Percentiles rank a stretch among this genome's conserved stretches.
Evolutionary conservation across 2,329 filamentous ascomycete genomes (phyloP).

Genomic region (Penicillium polonicum): DNA sequence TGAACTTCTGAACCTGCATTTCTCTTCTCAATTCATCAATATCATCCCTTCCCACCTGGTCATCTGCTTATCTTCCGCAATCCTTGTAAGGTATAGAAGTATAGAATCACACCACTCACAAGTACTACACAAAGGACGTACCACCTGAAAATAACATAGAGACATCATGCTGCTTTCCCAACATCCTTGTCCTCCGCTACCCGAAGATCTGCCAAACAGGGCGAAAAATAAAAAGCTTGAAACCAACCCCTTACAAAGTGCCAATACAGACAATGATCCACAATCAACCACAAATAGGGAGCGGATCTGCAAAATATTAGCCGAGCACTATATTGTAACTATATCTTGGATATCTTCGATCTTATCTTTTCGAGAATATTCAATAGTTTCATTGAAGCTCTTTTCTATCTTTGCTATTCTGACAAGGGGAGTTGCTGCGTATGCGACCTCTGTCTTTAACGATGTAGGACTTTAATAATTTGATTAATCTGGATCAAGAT

Average conservation of each 20-base stretch:
- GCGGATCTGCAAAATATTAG: constrained; percentile 42
- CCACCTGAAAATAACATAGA: not conserved
- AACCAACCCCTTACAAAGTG: constrained; percentile 52
- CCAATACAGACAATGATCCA: constrained; percentile 56
- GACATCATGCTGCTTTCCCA: constrained; percentile 19
- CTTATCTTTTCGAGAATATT: constrained; percentile 53
- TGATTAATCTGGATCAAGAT: not conserved
- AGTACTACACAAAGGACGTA: constrained; percentile 2
- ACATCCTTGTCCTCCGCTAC: constrained; percentile 18
- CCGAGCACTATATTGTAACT: not conserved
- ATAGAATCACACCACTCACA: constrained; percentile 3
- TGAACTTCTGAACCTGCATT: not conserved
- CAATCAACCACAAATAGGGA: constrained; percentile 51
- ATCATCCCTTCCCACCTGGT: not conserved
- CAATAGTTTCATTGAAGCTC: constrained; percentile 59
- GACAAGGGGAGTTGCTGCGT: not conserved
- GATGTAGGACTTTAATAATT: constrained; percentile 53
- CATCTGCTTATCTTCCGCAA: constrained; percentile 7
- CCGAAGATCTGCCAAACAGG: constrained; percentile 49
- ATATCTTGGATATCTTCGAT: constrained; percentile 7
- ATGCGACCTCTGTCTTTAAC: constrained; percentile 19
- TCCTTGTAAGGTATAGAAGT: constrained; percentile 10
- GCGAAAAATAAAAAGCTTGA: constrained; percentile 51
- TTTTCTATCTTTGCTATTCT: constrained; percentile 23
- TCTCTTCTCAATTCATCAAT: not conserved